Conservation (phyloP, 768 basidiomycete species). For the Hericium rajendrae region DNA sequence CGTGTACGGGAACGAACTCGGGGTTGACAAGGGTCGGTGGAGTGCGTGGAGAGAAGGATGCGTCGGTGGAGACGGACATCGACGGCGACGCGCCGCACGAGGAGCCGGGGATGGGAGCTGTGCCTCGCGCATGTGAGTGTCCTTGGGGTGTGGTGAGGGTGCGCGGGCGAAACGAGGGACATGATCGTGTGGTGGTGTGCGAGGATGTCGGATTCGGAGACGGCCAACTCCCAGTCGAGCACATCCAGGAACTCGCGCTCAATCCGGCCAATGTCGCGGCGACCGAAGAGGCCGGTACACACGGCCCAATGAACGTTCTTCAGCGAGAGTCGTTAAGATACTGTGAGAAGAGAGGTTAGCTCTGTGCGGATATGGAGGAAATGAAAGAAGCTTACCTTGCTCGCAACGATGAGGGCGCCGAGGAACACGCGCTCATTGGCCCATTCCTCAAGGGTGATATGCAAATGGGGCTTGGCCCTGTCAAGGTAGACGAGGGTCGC, state of each 20-base stretch:
- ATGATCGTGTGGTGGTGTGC: conserved; percentile 25
- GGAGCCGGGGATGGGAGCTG: neutral
- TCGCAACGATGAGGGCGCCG: conserved; percentile 79
- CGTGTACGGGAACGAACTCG: neutral
- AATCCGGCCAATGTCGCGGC: conserved; percentile 67
- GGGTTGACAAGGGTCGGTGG: conserved; percentile 1
- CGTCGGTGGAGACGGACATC: conserved; percentile 2
- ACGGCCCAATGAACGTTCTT: conserved; percentile 85
- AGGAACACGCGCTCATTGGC: conserved; percentile 87
- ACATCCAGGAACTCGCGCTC: conserved; percentile 74
- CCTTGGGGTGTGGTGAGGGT: neutral
- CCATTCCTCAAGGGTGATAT: conserved; percentile 77
- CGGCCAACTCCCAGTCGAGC: conserved; percentile 60
- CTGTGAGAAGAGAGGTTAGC: conserved; percentile 22
- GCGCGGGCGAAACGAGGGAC: conserved; percentile 10
- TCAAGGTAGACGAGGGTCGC: conserved; percentile 69
- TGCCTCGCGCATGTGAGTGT: neutral
- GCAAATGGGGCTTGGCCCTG: conserved; percentile 68
- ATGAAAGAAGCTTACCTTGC: conserved; percentile 46
- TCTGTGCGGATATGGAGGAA: conserved; percentile 13
- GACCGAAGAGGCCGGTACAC: conserved; percentile 69
- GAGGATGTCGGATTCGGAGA: conserved; percentile 54
- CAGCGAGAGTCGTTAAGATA: conserved; percentile 83
- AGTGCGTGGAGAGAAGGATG: conserved; percentile 10
- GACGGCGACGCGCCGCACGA: neutral